Evolutionary conservation across 2,329 filamentous ascomycete genomes (phyloP).

Genomic region (Dendrostoma leiphaemia): DNA sequence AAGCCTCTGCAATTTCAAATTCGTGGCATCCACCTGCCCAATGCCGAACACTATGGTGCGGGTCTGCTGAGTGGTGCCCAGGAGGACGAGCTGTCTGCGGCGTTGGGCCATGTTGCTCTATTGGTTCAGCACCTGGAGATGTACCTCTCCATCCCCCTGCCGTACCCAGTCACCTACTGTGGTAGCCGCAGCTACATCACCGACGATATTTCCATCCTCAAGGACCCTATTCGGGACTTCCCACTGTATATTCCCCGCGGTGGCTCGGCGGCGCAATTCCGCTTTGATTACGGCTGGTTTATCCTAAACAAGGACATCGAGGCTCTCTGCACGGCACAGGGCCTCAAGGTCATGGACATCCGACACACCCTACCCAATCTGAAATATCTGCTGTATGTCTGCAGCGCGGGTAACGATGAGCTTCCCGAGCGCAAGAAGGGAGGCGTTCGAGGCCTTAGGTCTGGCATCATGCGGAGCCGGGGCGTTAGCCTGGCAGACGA

Average conservation of each 20-base stretch:
- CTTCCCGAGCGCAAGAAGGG: slow-evolving; percentile 61
- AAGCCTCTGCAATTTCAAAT: slow-evolving; percentile 80
- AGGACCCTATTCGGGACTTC: slow-evolving; percentile 66
- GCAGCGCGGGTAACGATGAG: slow-evolving; percentile 72
- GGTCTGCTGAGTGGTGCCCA: slow-evolving; percentile 42
- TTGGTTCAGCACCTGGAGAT: slow-evolving; percentile 74
- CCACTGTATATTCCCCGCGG: slow-evolving; percentile 69
- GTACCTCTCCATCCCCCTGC: slow-evolving; percentile 75
- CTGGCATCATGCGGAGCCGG: slow-evolving; percentile 42
- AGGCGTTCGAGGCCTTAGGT: slow-evolving; percentile 58
- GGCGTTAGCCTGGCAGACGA: slow-evolving; percentile 33
- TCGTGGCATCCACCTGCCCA: slow-evolving; percentile 73
- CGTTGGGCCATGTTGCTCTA: slow-evolving; percentile 76
- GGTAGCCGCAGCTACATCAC: slow-evolving; percentile 74
- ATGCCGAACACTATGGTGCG: slow-evolving; percentile 66
- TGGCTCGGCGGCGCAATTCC: slow-evolving; percentile 71
- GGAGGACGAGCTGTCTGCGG: slow-evolving; percentile 75
- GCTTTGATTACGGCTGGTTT: slow-evolving; percentile 95
- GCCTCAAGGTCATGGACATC: slow-evolving; percentile 81
- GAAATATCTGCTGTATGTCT: slow-evolving; percentile 87
- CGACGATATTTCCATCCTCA: slow-evolving; percentile 66
- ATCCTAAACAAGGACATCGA: slow-evolving; percentile 97
- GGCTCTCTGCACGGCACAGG: slow-evolving; percentile 60
- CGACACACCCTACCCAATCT: slow-evolving; percentile 90
- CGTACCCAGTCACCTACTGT: slow-evolving; percentile 72